Conservation (phyloP, 352 stramenopile species). For the Phytophthora constricta region DNA sequence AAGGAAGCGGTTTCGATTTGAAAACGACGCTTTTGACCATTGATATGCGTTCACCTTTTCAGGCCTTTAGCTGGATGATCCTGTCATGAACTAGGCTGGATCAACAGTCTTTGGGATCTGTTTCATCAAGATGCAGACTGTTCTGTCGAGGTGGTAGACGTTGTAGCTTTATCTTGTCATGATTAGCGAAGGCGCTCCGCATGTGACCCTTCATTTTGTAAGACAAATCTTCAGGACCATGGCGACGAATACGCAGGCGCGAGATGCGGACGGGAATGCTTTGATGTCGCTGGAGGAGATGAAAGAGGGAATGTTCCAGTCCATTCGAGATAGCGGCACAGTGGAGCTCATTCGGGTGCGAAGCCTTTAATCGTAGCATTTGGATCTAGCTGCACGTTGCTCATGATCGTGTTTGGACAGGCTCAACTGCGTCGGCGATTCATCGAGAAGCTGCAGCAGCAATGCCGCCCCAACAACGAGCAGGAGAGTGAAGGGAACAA, state of each 20-base stretch:
- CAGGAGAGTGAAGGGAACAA: slow-evolving; percentile 8
- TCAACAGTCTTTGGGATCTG: too few relatives aligned
- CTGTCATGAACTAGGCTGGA: too few relatives aligned
- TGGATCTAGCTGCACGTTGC: too few relatives aligned
- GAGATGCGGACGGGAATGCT: slow-evolving; percentile 22
- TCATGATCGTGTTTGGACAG: slow-evolving; percentile 31
- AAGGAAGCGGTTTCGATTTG: too few relatives aligned
- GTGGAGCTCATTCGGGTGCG: slow-evolving; percentile 67
- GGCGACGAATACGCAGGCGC: background rate
- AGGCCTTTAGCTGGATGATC: background rate
- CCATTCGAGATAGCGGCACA: slow-evolving; percentile 66
- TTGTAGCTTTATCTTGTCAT: too few relatives aligned
- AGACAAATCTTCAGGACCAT: slow-evolving; percentile 20
- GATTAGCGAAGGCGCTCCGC: background rate
- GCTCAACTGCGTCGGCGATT: slow-evolving; percentile 70
- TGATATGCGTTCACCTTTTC: slow-evolving; percentile 17
- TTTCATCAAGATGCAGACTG: too few relatives aligned
- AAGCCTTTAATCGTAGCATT: background rate
- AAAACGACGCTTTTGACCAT: too few relatives aligned
- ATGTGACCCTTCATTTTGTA: slow-evolving; percentile 28
- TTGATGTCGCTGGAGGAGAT: slow-evolving; percentile 71
- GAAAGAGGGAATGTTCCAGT: slow-evolving; percentile 76
- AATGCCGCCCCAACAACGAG: slow-evolving; percentile 25
- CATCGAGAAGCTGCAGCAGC: slow-evolving; percentile 73
- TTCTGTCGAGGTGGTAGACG: too few relatives aligned